These are phyloP conservation scores for Juncus effusus DNA, from an alignment of 176 grass and related monocot genomes.

Conservation along the genomic window DNA sequence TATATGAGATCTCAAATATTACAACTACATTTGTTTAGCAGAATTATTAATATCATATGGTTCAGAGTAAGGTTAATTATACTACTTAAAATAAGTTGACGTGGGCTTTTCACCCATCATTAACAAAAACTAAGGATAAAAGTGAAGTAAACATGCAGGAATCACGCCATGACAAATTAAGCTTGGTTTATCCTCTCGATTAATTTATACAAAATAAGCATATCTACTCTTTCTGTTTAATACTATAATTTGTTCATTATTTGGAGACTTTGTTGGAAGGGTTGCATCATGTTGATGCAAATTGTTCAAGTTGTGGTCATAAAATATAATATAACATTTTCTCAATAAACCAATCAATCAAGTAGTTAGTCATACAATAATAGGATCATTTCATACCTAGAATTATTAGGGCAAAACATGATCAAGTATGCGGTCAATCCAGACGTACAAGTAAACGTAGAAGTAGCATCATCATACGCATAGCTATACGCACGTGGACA, in stretches of 20 bases:
- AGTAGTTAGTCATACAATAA: constrained; percentile 2
- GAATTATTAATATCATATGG: too few species aligned
- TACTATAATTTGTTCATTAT: too few species aligned
- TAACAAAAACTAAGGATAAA: neutral
- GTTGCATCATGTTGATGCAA: neutral
- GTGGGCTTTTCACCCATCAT: neutral
- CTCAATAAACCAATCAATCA: neutral
- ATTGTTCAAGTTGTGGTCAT: neutral
- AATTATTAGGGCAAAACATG: constrained; percentile 43
- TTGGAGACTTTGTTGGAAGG: neutral
- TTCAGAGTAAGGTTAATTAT: too few species aligned
- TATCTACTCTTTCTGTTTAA: neutral
- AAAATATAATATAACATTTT: neutral
- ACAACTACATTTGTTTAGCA: too few species aligned
- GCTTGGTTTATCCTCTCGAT: neutral
- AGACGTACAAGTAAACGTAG: constrained; percentile 52
- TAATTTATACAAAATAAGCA: neutral
- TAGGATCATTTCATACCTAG: constrained; percentile 26
- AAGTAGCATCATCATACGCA: constrained; percentile 58
- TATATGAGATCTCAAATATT: too few species aligned
- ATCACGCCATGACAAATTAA: neutral
- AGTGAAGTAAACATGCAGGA: constrained; percentile 8
- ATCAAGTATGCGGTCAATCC: constrained; percentile 36
- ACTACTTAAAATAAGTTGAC: too few species aligned
- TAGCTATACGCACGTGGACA: constrained; percentile 54